Percentiles rank a stretch among this genome's conserved stretches.
These are phyloP conservation scores for Pseudocercospora cruenta DNA, from an alignment of 2,329 filamentous ascomycete genomes.

Conservation along the genomic window DNA sequence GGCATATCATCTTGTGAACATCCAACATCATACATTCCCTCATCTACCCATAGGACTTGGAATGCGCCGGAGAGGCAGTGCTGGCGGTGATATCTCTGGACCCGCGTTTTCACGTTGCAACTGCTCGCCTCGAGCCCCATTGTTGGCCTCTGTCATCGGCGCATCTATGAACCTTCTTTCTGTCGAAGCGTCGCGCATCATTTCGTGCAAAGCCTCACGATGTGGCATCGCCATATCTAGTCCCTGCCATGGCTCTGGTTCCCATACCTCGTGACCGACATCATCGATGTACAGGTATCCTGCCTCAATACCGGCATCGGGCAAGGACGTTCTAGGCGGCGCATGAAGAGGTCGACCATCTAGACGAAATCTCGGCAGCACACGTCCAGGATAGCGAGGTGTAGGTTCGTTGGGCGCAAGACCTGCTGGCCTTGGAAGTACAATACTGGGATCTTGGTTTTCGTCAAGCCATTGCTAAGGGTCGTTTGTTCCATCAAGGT, in stretches of 20 bases:
- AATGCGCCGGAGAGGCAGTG: neutral
- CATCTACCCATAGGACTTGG: neutral
- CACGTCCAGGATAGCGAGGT: neutral
- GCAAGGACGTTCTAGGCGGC: neutral
- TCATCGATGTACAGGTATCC: conserved; percentile 2
- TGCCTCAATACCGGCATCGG: neutral
- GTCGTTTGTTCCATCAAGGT: conserved; percentile 26
- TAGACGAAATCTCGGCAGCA: conserved; percentile 1
- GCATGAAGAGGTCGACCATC: neutral
- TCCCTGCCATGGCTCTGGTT: neutral
- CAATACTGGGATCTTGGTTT: neutral
- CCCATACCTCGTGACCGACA: neutral
- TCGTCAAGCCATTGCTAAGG: neutral
- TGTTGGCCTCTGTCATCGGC: neutral
- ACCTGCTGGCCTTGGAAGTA: neutral
- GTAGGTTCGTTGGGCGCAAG: neutral
- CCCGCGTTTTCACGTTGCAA: neutral
- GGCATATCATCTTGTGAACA: neutral
- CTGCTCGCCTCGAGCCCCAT: neutral
- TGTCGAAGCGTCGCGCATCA: neutral
- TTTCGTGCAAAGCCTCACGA: neutral
- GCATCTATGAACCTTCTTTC: neutral
- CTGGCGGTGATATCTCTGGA: neutral
- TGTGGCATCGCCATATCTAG: neutral
- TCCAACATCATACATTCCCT: neutral